Base-by-base conservation (phyloP, 345 rosid genomes). In the Citrus unshiu region DNA sequence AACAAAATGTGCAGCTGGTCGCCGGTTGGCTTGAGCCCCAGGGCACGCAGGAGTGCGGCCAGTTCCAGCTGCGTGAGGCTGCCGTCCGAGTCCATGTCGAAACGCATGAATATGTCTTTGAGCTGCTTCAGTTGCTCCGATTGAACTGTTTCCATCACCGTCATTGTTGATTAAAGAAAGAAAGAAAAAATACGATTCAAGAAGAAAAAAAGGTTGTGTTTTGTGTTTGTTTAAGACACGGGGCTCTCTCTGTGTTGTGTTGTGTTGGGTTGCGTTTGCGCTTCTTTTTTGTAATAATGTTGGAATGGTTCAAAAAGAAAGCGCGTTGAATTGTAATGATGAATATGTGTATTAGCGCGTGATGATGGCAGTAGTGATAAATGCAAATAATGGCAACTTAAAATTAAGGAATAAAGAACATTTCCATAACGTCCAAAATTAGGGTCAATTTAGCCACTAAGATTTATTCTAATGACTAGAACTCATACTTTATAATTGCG, bases 61-160 rank as follows among this genome's bases (percentile, higher is more conserved):
- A 95, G 92, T 72, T 93, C 99, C 1, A 95, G 93, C 68, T 88
- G 93, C 2, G 97, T 93, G 7, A 93, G 86, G 89, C 93, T 93
- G 73, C 93, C 97, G 74, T 92, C 95, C 18, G 88, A 69, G 80
- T 95, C 95, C 98, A 93, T 91, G 89, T 95, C 97, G 84, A 95
- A 95, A 5, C 92, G 92, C 49, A n/a, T 69, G 90, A 95, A 95
- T 64, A 95, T 93, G 86, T 88, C 97, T 82, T 84, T 87, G 18
- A 95, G 93, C 74, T 95, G 97, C 57, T 87, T 83, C 3, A 92
- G 77, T 71, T 95, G 98, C 35, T 91, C 91, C 43, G 88, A 63
- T 70, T 85, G 84, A 70, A 79, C 68, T 70, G 85, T 21, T 6
- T 85, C 80, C 86, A 80, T 77, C 79, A 34, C 80, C 35, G 64